Percentiles rank a stretch among this genome's conserved stretches.
These are phyloP conservation scores for Pluteus cervinus DNA, from an alignment of 768 basidiomycete species.

Conservation along the genomic window DNA sequence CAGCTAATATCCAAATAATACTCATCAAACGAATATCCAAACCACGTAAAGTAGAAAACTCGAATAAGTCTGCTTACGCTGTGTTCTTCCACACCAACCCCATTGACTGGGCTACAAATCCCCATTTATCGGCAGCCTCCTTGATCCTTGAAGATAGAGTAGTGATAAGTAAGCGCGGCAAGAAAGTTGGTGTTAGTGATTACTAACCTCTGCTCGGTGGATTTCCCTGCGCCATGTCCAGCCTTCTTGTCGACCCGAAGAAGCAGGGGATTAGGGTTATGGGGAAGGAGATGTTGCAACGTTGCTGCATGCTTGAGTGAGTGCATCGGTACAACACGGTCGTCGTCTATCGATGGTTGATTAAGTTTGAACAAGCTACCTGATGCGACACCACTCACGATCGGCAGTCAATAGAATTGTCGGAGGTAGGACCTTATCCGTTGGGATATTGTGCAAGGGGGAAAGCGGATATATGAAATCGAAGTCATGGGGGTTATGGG, in stretches of 20 bases:
- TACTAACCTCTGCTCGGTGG: constrained; percentile 59
- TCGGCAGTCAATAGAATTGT: constrained; percentile 78
- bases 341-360: constrained; percentile 49
- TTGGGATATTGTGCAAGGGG: constrained; percentile 74
- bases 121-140: constrained; percentile 73
- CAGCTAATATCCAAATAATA: too few relatives aligned
- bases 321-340: constrained; percentile 83
- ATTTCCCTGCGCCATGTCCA: constrained; percentile 78
- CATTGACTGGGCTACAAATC: constrained; percentile 65
- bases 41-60: too few relatives aligned
- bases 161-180: not conserved
- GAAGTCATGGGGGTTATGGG: constrained; percentile 70
- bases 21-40: too few relatives aligned
- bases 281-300: constrained; percentile 58
- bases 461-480: constrained; percentile 81
- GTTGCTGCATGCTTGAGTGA: constrained; percentile 80
- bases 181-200: not conserved
- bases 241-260: constrained; percentile 76
- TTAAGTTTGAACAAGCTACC: constrained; percentile 1
- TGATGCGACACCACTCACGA: constrained; percentile 40
- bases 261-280: constrained; percentile 69
- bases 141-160: constrained; percentile 45
- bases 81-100: constrained; percentile 38
- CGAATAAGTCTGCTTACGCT: too few relatives aligned
- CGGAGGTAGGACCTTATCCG: constrained; percentile 56